phyloP scores from a whole-genome alignment of 78 protist genomes.

The Paratrimastix pyriformis region DNA sequence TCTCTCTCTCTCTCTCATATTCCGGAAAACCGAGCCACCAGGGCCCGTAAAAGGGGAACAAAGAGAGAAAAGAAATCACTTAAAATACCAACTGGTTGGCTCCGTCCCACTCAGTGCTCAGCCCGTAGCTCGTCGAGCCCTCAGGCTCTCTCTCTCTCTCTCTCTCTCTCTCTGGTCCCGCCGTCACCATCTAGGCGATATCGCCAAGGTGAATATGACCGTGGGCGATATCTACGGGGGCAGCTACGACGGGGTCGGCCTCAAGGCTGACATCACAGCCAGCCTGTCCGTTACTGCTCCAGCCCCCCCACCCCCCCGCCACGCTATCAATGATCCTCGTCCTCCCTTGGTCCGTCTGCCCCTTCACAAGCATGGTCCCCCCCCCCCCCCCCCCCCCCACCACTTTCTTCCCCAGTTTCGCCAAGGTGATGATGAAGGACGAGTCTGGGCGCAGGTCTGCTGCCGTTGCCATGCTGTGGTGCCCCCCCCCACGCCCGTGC shows the following conservation, averaged over 20 bases:
- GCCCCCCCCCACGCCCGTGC: too few species aligned
- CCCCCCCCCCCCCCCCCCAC: too few species aligned
- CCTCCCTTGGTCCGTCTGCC: neutral
- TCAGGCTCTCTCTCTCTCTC: too few species aligned
- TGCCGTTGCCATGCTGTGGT: too few species aligned
- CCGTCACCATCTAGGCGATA: neutral
- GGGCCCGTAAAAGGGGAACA: too few species aligned
- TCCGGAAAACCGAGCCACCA: too few species aligned
- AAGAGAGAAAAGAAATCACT: too few species aligned
- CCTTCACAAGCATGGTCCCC: neutral
- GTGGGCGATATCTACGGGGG: constrained; percentile 93
- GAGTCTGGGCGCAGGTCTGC: neutral
- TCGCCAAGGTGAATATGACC: constrained; percentile 70
- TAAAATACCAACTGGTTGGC: too few species aligned
- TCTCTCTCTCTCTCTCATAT: too few species aligned
- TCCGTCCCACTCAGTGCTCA: too few species aligned
- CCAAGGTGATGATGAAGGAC: neutral
- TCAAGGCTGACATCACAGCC: constrained; percentile 50
- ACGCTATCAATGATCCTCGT: neutral
- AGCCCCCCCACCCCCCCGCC: constrained; percentile 49
- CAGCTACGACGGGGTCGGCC: constrained; percentile 50
- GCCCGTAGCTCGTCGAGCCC: too few species aligned
- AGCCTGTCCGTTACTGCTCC: constrained; percentile 8
- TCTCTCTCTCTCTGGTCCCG: too few species aligned
- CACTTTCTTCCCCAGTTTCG: neutral